A percentile compares a stretch with the other conserved stretches of the same genome.
Evolutionary conservation across 495 filamentous ascomycete species (phyloP).

Genomic region (Penicillium flavigenum): DNA sequence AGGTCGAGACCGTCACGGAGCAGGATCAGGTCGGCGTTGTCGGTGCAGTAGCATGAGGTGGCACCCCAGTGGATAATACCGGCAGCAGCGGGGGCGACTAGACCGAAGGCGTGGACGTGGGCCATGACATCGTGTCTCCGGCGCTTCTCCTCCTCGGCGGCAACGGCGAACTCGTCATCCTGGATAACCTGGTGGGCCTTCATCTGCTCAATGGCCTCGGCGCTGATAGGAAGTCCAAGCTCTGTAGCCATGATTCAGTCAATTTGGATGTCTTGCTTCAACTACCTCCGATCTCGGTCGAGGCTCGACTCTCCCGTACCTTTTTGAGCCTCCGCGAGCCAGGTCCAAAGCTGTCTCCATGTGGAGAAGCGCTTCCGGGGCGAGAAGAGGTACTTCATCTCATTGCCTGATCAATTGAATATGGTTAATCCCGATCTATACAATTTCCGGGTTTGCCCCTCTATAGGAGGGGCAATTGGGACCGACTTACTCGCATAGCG

Average conservation of each 20-base stretch:
- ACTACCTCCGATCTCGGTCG: constrained; percentile 21
- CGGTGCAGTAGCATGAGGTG: constrained; percentile 67
- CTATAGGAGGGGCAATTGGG: constrained; percentile 13
- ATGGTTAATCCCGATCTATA: constrained; percentile 21
- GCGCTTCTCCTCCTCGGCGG: constrained; percentile 75
- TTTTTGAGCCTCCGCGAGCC: constrained; percentile 79
- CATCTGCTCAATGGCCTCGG: constrained; percentile 76
- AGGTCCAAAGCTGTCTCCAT: constrained; percentile 81
- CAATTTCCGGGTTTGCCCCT: constrained; percentile 13
- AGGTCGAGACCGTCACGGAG: constrained; percentile 72
- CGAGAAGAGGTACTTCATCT: constrained; percentile 64
- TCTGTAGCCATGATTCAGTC: constrained; percentile 37
- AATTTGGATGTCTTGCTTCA: constrained; percentile 23
- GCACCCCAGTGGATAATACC: constrained; percentile 85
- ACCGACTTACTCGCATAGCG: constrained; percentile 65
- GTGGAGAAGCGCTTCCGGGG: constrained; percentile 67
- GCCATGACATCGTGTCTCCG: constrained; percentile 71
- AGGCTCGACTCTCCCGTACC: constrained; percentile 39
- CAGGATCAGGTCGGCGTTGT: constrained; percentile 89
- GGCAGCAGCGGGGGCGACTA: constrained; percentile 74
- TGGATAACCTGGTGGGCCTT: constrained; percentile 65
- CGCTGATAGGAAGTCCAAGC: constrained; percentile 57
- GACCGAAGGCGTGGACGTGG: constrained; percentile 72
- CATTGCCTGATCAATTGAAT: constrained; percentile 37
- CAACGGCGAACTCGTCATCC: constrained; percentile 76